Evolutionary conservation across 257 asterid species (phyloP).

Genomic region (Lycium ferocissimum): DNA sequence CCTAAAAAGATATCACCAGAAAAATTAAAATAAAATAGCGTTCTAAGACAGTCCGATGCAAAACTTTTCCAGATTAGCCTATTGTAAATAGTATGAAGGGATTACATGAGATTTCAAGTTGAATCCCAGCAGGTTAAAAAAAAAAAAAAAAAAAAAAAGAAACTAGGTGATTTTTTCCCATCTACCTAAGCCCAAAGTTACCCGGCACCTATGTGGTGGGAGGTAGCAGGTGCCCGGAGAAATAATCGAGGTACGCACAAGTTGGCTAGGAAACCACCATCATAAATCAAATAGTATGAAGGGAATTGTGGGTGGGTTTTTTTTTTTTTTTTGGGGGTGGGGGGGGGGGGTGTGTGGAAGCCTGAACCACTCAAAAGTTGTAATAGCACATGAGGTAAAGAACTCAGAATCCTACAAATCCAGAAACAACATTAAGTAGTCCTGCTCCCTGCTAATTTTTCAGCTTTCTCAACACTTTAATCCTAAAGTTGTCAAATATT

Average conservation of each 20-base stretch:
- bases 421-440: background rate
- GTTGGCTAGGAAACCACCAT: background rate
- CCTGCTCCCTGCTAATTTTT: background rate
- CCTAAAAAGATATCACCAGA: background rate
- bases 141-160: too few species aligned
- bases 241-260: background rate
- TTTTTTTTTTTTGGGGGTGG: too few species aligned
- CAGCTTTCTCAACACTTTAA: background rate
- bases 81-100: background rate
- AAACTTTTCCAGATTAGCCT: background rate
- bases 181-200: background rate
- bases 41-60: background rate
- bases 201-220: background rate
- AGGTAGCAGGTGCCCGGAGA: background rate
- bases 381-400: background rate
- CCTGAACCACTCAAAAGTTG: background rate
- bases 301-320: background rate
- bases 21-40: background rate
- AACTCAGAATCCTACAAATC: background rate
- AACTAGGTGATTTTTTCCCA: background rate
- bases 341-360: background rate
- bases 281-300: background rate
- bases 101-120: background rate
- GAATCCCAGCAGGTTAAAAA: background rate
- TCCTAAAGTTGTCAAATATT: background rate